A percentile compares a stretch with the other conserved stretches of the same genome.
Conservation (phyloP, 2,329 filamentous ascomycete genomes). For the Penicillium sp. region DNA sequence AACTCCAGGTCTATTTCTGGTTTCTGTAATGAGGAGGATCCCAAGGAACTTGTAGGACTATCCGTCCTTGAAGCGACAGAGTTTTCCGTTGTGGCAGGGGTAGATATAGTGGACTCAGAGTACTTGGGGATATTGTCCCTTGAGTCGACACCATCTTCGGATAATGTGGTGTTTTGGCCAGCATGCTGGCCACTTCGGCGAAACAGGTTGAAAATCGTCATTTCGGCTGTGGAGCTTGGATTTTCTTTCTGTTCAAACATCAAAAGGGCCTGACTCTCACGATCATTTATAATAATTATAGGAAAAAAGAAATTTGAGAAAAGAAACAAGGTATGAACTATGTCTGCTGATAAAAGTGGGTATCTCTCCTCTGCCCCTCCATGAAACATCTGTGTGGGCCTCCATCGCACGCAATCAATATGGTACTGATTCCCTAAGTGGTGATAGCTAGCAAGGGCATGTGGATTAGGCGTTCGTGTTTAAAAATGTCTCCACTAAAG, state of each 20-base stretch:
- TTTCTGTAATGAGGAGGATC: constrained; percentile 19
- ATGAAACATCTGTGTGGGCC: constrained; percentile 9
- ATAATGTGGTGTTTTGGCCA: not conserved
- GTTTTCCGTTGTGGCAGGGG: constrained; percentile 8
- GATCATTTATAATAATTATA: constrained; percentile 4
- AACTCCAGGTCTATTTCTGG: constrained; percentile 19
- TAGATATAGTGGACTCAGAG: constrained; percentile 18
- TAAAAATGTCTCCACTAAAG: constrained; percentile 1
- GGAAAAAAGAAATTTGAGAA: not conserved
- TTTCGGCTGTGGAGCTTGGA: constrained; percentile 1
- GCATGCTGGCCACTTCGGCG: constrained; percentile 10
- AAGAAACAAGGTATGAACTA: constrained; percentile 4
- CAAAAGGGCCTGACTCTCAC: not conserved
- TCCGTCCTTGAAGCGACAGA: constrained; percentile 6
- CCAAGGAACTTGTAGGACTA: constrained; percentile 15
- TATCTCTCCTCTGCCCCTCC: constrained; percentile 1
- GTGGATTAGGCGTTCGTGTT: not conserved
- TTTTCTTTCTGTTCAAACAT: not conserved
- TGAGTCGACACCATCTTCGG: not conserved
- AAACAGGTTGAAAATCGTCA: constrained; percentile 17
- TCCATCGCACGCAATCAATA: constrained; percentile 10
- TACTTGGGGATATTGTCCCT: constrained; percentile 9
- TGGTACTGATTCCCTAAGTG: not conserved
- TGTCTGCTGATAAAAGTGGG: constrained; percentile 4
- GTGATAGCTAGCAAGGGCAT: not conserved